Conservation (phyloP, 1,284 basidiomycete genomes). For the Fistulinella cinereoalba region DNA sequence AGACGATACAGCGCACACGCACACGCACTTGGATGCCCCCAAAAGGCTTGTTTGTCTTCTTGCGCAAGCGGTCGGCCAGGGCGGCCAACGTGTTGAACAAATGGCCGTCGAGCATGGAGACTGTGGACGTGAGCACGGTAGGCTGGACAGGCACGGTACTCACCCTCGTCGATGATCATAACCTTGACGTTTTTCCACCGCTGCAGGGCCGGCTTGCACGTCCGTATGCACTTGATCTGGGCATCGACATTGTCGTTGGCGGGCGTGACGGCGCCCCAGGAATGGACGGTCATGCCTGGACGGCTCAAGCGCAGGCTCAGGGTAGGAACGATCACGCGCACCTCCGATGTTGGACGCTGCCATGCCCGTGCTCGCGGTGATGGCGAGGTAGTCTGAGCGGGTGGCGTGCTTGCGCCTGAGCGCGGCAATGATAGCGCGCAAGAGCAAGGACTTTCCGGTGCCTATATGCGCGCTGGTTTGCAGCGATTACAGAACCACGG, state of each 20-base stretch:
- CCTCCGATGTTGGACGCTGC: constrained; percentile 84
- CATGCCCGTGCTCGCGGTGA: constrained; percentile 71
- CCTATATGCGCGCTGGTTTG: constrained; percentile 45
- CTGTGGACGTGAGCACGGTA: constrained; percentile 37
- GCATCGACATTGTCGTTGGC: constrained; percentile 54
- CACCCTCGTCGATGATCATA: constrained; percentile 83
- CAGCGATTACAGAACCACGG: too few species aligned
- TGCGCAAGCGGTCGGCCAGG: constrained; percentile 47
- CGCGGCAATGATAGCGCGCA: constrained; percentile 68
- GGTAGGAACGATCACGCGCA: constrained; percentile 16
- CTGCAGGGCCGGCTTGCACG: constrained; percentile 55
- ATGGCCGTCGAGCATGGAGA: constrained; percentile 82
- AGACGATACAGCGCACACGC: background rate
- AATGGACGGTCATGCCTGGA: constrained; percentile 66
- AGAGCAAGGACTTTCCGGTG: constrained; percentile 77
- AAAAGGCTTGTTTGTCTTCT: constrained; percentile 64
- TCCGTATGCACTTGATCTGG: constrained; percentile 51
- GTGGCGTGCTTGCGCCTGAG: constrained; percentile 65
- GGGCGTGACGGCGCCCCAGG: constrained; percentile 76
- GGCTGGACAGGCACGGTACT: background rate
- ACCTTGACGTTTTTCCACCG: constrained; percentile 68
- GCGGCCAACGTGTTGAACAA: constrained; percentile 66
- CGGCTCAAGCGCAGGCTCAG: too few species aligned
- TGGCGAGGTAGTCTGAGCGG: constrained; percentile 59
- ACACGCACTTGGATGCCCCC: constrained; percentile 75